Evolutionary conservation across 345 rosid genomes (phyloP).

Genomic region (Raphanus raphanistrum): DNA sequence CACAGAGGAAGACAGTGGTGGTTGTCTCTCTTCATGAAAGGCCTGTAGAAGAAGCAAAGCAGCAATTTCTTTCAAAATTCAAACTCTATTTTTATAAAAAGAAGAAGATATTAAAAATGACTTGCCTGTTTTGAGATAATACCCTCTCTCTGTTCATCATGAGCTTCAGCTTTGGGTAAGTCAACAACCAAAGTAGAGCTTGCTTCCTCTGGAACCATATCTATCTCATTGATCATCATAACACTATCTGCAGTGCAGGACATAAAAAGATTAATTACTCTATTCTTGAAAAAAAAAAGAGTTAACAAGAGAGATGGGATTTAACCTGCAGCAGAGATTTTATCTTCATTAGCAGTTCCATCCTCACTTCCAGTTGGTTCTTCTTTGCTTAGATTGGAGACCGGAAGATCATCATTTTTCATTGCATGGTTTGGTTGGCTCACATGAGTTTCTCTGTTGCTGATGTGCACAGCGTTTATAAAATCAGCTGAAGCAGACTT

Average conservation of each 20-base stretch:
- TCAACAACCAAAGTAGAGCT: slow-evolving; percentile 28
- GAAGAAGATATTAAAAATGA: slow-evolving; percentile 1
- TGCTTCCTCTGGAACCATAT: slow-evolving; percentile 37
- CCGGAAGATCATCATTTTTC: slow-evolving; percentile 35
- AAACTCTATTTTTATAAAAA: too few species aligned
- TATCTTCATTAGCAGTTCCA: slow-evolving; percentile 32
- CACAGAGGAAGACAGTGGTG: slow-evolving; percentile 28
- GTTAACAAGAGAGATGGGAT: slow-evolving; percentile 7
- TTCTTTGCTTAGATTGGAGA: slow-evolving; percentile 38
- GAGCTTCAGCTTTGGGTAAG: slow-evolving; percentile 25
- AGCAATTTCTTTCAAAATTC: too few species aligned
- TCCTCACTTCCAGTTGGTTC: slow-evolving; percentile 41
- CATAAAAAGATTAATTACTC: background rate
- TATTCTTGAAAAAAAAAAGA: slow-evolving; percentile 3
- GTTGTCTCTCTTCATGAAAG: slow-evolving; percentile 34
- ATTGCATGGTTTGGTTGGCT: slow-evolving; percentile 37
- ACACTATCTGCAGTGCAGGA: slow-evolving; percentile 52
- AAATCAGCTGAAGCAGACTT: slow-evolving; percentile 52
- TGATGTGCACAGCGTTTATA: slow-evolving; percentile 38
- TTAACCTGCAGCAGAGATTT: slow-evolving; percentile 31
- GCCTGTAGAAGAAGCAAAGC: slow-evolving; percentile 17
- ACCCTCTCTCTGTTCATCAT: slow-evolving; percentile 22
- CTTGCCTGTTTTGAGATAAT: slow-evolving; percentile 31
- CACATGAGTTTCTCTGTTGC: slow-evolving; percentile 45
- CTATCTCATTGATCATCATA: slow-evolving; percentile 39